phyloP scores from a whole-genome alignment of 2,329 filamentous ascomycete species.

The Colletotrichum tanaceti region DNA sequence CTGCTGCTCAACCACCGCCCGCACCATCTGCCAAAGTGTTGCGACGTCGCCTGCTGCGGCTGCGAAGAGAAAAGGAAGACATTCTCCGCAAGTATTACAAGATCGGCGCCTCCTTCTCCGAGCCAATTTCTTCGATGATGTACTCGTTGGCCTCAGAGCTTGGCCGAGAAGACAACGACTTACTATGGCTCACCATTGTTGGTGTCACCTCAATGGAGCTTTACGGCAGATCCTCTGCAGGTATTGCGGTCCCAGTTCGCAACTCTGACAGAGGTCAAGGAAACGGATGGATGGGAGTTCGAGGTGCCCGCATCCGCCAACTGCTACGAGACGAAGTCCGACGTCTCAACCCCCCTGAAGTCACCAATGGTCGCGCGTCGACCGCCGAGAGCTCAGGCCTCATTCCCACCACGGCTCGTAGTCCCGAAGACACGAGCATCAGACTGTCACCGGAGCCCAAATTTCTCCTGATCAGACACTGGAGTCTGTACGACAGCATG shows the following conservation, averaged over 20 bases:
- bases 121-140: conserved; percentile 93
- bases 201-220: conserved; percentile 95
- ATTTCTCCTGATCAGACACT: conserved; percentile 92
- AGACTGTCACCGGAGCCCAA: conserved; percentile 92
- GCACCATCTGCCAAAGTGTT: conserved; percentile 78
- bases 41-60: conserved; percentile 76
- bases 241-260: conserved; percentile 72
- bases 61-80: conserved; percentile 81
- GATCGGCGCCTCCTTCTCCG: conserved; percentile 89
- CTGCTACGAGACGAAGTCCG: conserved; percentile 93
- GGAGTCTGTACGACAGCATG: conserved; percentile 99
- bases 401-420: conserved; percentile 88
- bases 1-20: conserved; percentile 68
- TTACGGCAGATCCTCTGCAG: conserved; percentile 86
- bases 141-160: conserved; percentile 96
- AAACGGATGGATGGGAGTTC: conserved; percentile 83
- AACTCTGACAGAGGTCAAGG: conserved; percentile 65
- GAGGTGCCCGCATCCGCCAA: conserved; percentile 85
- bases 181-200: conserved; percentile 94
- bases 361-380: conserved; percentile 69
- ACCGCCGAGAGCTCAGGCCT: conserved; percentile 79
- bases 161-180: conserved; percentile 94
- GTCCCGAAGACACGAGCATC: conserved; percentile 91
- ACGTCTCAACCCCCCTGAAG: conserved; percentile 84
- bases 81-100: conserved; percentile 86